Evolutionary conservation across 83 land plant genomes (phyloP).

Genomic region (Larix sibirica): DNA sequence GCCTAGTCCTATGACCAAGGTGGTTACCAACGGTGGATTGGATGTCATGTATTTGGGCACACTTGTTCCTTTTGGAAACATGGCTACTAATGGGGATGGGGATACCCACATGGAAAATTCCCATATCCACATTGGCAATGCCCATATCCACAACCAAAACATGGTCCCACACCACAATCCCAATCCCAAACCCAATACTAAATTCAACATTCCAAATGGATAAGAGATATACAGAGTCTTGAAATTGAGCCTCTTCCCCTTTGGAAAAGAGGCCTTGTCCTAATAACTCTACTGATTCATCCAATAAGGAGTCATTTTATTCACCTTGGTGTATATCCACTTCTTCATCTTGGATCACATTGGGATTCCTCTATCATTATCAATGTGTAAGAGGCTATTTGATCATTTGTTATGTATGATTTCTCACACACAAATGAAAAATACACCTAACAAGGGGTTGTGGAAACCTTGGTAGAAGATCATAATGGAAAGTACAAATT

Average conservation of each 20-base stretch:
- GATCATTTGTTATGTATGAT: too few relatives aligned
- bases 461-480: too few relatives aligned
- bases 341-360: background rate
- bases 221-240: background rate
- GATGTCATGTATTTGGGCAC: constrained; percentile 15
- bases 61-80: background rate
- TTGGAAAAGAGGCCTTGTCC: background rate
- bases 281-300: background rate
- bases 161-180: background rate
- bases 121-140: background rate
- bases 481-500: too few relatives aligned
- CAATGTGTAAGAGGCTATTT: constrained; percentile 9
- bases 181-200: background rate
- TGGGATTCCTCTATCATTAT: background rate
- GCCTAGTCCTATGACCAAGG: background rate
- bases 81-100: background rate
- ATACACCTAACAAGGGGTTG: too few relatives aligned
- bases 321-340: background rate
- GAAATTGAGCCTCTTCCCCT: constrained; percentile 15
- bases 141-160: background rate
- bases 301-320: constrained; percentile 12
- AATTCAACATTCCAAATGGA: background rate
- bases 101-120: background rate
- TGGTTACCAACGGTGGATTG: constrained; percentile 5
- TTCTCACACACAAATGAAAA: too few relatives aligned